Evolutionary conservation across 73 alveolate genomes (phyloP).

Genomic region (Effrenium voratum): DNA sequence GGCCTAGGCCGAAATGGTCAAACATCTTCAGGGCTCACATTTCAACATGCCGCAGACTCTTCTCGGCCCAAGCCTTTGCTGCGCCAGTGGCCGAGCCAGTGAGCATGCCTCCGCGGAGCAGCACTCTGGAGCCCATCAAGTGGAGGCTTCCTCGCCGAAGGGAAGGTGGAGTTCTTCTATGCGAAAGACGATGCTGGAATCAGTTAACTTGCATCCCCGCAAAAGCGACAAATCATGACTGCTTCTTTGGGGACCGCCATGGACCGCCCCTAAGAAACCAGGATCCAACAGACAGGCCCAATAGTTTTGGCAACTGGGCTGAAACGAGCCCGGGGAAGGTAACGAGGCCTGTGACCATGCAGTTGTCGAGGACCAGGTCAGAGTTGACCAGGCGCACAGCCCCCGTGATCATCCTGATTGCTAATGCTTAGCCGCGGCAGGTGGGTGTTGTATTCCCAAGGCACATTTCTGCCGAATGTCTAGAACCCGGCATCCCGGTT

Average conservation of each 20-base stretch:
- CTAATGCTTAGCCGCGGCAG: background rate
- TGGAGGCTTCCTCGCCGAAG: constrained; percentile 29
- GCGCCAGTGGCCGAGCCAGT: constrained; percentile 32
- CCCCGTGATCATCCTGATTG: constrained; percentile 76
- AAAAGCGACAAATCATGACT: too few species aligned
- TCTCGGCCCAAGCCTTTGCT: background rate
- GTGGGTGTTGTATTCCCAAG: too few species aligned
- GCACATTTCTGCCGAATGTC: too few species aligned
- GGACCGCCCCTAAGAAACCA: too few species aligned
- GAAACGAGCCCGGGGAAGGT: too few species aligned
- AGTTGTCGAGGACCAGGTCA: constrained; percentile 67
- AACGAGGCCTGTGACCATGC: constrained; percentile 80
- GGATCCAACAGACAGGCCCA: too few species aligned
- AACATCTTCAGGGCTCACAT: background rate
- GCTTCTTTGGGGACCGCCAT: too few species aligned
- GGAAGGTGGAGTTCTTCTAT: too few species aligned
- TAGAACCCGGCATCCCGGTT: too few species aligned
- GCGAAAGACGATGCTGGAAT: too few species aligned
- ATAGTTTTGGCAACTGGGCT: too few species aligned
- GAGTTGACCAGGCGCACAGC: constrained; percentile 30
- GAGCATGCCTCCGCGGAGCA: constrained; percentile 77
- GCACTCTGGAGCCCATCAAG: constrained; percentile 15
- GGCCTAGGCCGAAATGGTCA: background rate
- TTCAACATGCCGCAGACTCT: background rate
- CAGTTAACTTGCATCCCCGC: too few species aligned